A percentile compares a stretch with the other conserved stretches of the same genome.
These are phyloP conservation scores for Backusella australiensis DNA, from an alignment of 192 early-diverging fungal species.

Conservation along the genomic window DNA sequence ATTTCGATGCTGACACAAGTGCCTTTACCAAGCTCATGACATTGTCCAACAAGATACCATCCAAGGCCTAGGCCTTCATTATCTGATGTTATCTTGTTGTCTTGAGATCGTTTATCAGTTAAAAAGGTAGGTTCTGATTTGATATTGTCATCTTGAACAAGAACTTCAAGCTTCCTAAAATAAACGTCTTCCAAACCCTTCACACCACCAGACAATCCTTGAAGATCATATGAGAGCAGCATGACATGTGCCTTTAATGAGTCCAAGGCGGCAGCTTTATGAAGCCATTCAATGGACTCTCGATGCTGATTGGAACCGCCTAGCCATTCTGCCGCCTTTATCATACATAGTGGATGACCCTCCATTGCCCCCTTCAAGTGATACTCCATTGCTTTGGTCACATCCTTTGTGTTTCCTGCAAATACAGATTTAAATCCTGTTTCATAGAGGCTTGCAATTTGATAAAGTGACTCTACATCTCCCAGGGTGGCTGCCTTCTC, in stretches of 20 bases:
- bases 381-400: constrained; percentile 10
- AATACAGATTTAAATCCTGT: constrained; percentile 7
- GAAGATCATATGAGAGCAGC: constrained; percentile 21
- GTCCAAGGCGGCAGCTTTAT: background rate
- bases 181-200: background rate
- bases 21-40: constrained; percentile 31
- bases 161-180: background rate
- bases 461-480: constrained; percentile 4
- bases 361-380: constrained; percentile 10
- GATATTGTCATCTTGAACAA: background rate
- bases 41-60: constrained; percentile 24
- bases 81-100: background rate
- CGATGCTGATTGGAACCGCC: constrained; percentile 5
- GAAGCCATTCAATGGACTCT: constrained; percentile 25
- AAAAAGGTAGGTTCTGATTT: background rate
- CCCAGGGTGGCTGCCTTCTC: constrained; percentile 15
- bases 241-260: constrained; percentile 13
- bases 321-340: constrained; percentile 10
- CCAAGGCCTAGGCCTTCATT: constrained; percentile 13
- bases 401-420: background rate
- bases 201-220: constrained; percentile 3
- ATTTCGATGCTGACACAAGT: background rate
- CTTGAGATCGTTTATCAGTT: background rate
- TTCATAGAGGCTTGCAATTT: constrained; percentile 7
- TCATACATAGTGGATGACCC: background rate